Conservation (phyloP, 1,284 basidiomycete species). For the Trichosporon asahii region DNA sequence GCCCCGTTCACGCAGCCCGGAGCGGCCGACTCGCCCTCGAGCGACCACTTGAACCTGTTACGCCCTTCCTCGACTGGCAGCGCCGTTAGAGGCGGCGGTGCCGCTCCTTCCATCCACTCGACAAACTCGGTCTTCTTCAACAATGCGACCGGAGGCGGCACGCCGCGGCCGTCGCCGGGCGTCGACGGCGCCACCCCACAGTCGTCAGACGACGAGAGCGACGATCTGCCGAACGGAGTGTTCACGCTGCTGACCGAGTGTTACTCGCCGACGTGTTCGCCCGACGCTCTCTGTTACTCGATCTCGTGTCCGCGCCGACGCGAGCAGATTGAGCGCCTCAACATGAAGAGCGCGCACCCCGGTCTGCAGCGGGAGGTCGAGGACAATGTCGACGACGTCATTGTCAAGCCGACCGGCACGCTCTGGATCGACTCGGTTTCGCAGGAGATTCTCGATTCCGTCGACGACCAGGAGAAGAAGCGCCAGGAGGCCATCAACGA, state of each 20-base stretch:
- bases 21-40: slow-evolving; percentile 31
- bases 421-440: slow-evolving; percentile 97
- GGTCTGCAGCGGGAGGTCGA: slow-evolving; percentile 71
- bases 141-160: not conserved
- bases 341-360: slow-evolving; percentile 82
- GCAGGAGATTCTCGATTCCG: slow-evolving; percentile 85
- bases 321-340: slow-evolving; percentile 86
- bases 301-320: slow-evolving; percentile 91
- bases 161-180: slow-evolving; percentile 4
- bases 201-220: slow-evolving; percentile 46
- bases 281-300: slow-evolving; percentile 89
- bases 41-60: slow-evolving; percentile 23
- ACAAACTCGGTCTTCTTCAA: slow-evolving; percentile 6
- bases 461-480: slow-evolving; percentile 89
- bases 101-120: slow-evolving; percentile 4
- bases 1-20: slow-evolving; percentile 39
- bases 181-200: not conserved
- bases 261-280: slow-evolving; percentile 95
- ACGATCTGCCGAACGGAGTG: slow-evolving; percentile 84
- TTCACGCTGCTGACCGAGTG: slow-evolving; percentile 97
- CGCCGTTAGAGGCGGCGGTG: not conserved
- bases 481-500: slow-evolving; percentile 99
- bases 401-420: slow-evolving; percentile 83
- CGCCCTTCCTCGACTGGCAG: slow-evolving; percentile 7
- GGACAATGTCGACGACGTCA: slow-evolving; percentile 70